Conservation (phyloP, 495 filamentous ascomycete species). For the Viridothelium virens region DNA sequence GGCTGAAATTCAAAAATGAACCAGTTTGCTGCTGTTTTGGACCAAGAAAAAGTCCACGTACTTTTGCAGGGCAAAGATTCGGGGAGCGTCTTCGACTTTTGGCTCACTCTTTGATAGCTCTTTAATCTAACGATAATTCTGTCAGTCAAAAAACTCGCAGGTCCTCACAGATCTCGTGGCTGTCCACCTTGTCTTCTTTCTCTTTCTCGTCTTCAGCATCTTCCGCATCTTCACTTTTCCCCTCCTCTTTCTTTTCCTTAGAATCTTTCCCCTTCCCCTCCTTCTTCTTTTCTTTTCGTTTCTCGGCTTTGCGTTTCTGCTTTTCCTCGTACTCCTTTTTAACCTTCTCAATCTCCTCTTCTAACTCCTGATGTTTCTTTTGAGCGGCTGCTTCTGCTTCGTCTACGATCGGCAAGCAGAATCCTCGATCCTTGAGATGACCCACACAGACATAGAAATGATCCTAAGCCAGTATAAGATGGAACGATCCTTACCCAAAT, state of each 20-base stretch:
- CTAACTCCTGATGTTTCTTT: constrained; percentile 42
- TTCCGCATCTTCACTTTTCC: constrained; percentile 27
- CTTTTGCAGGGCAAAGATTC: constrained; percentile 83
- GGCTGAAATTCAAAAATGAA: constrained; percentile 9
- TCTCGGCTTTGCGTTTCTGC: constrained; percentile 64
- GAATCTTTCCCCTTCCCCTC: constrained; percentile 29
- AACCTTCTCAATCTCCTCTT: constrained; percentile 47
- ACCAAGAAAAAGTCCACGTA: constrained; percentile 35
- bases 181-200: constrained; percentile 39
- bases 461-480: constrained; percentile 49
- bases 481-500: constrained; percentile 9
- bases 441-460: constrained; percentile 85
- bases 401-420: constrained; percentile 72
- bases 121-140: constrained; percentile 29
- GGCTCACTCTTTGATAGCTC: constrained; percentile 28
- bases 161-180: not conserved
- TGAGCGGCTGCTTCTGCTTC: constrained; percentile 59
- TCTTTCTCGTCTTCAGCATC: constrained; percentile 45
- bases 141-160: not conserved
- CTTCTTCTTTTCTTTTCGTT: constrained; percentile 42
- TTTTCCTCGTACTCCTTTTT: constrained; percentile 80
- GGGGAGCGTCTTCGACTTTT: constrained; percentile 41
- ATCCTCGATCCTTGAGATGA: constrained; percentile 77
- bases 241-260: constrained; percentile 26
- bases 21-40: not conserved